phyloP scores from a whole-genome alignment of 2,329 filamentous ascomycete species.

The Leptosphaerulina australis region DNA sequence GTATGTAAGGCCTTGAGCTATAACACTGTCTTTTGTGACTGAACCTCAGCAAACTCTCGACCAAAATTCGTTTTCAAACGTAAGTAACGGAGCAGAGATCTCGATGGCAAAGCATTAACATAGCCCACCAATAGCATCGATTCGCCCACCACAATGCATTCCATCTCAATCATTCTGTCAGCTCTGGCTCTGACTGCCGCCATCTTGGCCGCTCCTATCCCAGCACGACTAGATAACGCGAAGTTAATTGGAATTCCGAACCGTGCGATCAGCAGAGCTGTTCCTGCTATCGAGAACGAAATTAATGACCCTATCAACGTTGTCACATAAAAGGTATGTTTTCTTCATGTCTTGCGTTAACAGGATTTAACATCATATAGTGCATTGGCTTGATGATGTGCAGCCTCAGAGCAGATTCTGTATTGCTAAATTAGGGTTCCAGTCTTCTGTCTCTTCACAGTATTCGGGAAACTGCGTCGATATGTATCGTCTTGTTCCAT shows the following conservation, averaged over 20 bases:
- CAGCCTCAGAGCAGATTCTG: too few species aligned
- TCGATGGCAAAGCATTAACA: background rate
- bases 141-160: constrained; percentile 4
- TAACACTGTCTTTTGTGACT: background rate
- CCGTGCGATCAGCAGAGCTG: background rate
- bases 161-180: constrained; percentile 6
- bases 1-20: background rate
- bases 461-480: background rate
- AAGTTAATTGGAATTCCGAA: background rate
- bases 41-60: background rate
- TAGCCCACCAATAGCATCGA: background rate
- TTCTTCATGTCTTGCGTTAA: too few species aligned
- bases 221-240: constrained; percentile 9
- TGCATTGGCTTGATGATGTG: too few species aligned
- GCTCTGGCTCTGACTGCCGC: constrained; percentile 12
- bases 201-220: constrained; percentile 23
- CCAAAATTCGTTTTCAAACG: background rate
- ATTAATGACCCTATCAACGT: background rate
- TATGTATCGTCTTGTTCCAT: background rate
- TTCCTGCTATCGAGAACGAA: background rate
- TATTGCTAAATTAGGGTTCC: too few species aligned
- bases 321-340: too few species aligned
- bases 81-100: background rate
- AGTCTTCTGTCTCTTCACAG: too few species aligned
- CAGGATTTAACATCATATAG: too few species aligned